Base-by-base conservation (phyloP, 768 basidiomycete species). In the Macrolepiota dolichaula region DNA sequence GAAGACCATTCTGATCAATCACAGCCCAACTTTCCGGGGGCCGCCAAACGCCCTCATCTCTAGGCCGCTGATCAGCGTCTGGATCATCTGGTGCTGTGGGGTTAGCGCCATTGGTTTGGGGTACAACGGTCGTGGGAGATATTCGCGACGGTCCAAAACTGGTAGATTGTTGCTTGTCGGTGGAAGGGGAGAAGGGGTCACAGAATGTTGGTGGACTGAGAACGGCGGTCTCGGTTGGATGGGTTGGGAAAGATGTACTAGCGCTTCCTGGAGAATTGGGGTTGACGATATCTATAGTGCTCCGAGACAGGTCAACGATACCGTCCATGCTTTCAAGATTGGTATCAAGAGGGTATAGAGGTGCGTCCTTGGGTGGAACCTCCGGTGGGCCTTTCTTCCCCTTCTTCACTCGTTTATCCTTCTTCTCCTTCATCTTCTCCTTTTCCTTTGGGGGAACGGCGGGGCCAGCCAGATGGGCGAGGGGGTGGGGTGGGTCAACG, bases 11-110 rank as follows among this genome's bases (percentile, higher is more conserved):
- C 3, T 79, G 79, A 55, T 78, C 79, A 51, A 83, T 81, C 13
- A 90, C 87, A 1, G 79, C 87, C 91, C 91, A 92, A 58, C 89
- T 91, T 67, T 92, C 83, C 1, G 91, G 91, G 4, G 91, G 76
- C 2, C 73, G 82, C 91, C 91, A 93, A 22, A 72, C 70, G 37
- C 76, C 68, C 64, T 75, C 64, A 52, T 70, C 57, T 10, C 66
- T 67, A 2, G 65, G 64, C 19, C 62, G 50, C 32, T 44, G 25
- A 35, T 53, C 17, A 53, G 56, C n/a, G 58, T 53, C 47, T 65
- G 65, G 13, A 62, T 57, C 6, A 52, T 51, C 36, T n/a, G 15
- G 32, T 24, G n/a, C n/a, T 3, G 32, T 1, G 36, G 4, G 15
- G 10, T 35, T 12, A 32, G 24, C 9, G 3, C 50, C 53, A 32